phyloP scores from a whole-genome alignment of 1,284 basidiomycete genomes.

The Moesziomyces globuligerus region DNA sequence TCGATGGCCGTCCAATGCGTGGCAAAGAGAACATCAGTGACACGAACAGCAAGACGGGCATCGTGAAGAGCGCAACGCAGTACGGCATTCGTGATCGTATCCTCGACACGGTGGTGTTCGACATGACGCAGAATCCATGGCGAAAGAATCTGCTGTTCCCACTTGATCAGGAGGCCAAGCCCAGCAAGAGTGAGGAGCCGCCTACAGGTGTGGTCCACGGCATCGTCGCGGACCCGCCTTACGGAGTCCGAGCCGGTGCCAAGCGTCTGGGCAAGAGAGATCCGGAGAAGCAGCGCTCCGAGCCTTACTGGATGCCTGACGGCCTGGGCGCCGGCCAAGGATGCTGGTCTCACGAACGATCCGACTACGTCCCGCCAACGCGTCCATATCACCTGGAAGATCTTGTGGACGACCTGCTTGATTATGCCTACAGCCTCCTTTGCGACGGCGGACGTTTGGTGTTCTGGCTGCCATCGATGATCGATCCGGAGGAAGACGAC shows the following conservation, averaged over 20 bases:
- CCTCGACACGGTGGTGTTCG: slow-evolving; percentile 87
- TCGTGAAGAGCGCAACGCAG: slow-evolving; percentile 80
- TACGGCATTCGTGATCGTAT: slow-evolving; percentile 82
- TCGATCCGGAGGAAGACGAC: slow-evolving; percentile 46
- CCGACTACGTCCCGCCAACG: slow-evolving; percentile 74
- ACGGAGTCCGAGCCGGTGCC: slow-evolving; percentile 95
- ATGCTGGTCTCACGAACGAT: slow-evolving; percentile 56
- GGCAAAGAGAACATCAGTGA: slow-evolving; percentile 76
- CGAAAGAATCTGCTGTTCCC: slow-evolving; percentile 68
- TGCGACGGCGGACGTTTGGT: slow-evolving; percentile 88
- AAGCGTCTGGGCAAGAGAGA: slow-evolving; percentile 83
- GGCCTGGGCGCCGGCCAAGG: slow-evolving; percentile 50
- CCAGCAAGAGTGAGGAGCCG: neutral
- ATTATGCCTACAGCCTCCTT: slow-evolving; percentile 83
- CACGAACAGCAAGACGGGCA: slow-evolving; percentile 70
- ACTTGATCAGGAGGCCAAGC: slow-evolving; percentile 1
- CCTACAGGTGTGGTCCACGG: slow-evolving; percentile 82
- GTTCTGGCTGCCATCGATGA: slow-evolving; percentile 73
- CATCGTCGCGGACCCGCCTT: slow-evolving; percentile 74
- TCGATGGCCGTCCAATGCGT: slow-evolving; percentile 95
- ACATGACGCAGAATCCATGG: slow-evolving; percentile 89
- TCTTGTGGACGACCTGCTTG: slow-evolving; percentile 82
- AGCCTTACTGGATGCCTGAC: slow-evolving; percentile 64
- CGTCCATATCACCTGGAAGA: slow-evolving; percentile 92
- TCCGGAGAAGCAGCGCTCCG: slow-evolving; percentile 64